Evolutionary conservation across 176 grass and related monocot genomes (phyloP), one percentile per base, ranked within the genome.

Genomic region (Bonia amplexicaulis): DNA sequence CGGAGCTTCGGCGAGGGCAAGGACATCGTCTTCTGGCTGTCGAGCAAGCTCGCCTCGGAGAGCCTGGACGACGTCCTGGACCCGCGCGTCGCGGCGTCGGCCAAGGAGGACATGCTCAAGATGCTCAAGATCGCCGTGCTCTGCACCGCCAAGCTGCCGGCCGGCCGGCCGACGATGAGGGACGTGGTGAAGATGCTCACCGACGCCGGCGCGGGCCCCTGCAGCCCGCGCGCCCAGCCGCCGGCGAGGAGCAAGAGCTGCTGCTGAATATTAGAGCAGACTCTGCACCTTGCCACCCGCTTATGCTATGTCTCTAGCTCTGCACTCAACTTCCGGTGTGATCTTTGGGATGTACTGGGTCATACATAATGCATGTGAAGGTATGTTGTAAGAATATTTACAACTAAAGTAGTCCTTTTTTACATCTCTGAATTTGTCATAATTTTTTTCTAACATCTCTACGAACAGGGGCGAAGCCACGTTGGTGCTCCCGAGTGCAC

Each of bases 181-280:
- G 92, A 97, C 79, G 95, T 95, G 25, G 92, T 93, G 39, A 97
- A 93, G 55, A 97, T 93, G 95, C 90, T 97, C 59, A 64, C 71
- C 2, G 87, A 95, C 82, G 89, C 85, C 51, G 66, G 73, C 4
- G 15, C 46, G 11, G 84, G 73, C 22, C 87, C 89, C 3, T 65
- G 82, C 69, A 92, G 77, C 70, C 80, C 86, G 12, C 72, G 75
- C 12, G 62, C 66, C 0, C 46, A n/a, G 65, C 85, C 68, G 69
- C 69, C 82, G 54, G 12, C n/a, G 63, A 78, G 84, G 84, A 2
- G 47, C 73, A 90, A 90, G 85, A 90, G 74, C 83, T 66, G 85
- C 66, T 53, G 90, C 80, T 77, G 80, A 92, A 57, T 67, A 82
- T 92, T 86, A 42, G 26, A 85, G 79, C 53, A 79, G 76, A 33